Conservation (phyloP, 306 rosid genomes). For the Notholithocarpus densiflorus region DNA sequence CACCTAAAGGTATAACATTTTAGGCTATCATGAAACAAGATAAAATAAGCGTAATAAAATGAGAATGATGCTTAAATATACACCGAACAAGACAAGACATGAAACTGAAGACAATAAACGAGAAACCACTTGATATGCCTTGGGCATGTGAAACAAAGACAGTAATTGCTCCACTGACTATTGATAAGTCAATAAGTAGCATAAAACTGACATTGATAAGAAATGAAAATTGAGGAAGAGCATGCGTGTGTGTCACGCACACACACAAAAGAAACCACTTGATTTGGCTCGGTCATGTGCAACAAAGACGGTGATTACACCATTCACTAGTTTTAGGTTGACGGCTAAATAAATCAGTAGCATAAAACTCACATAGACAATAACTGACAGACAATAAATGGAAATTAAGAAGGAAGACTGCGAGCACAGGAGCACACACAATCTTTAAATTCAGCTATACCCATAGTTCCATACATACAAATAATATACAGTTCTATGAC, state of each 20-base stretch:
- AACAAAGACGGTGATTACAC: neutral
- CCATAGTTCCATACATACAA: neutral
- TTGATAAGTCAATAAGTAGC: neutral
- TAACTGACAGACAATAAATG: neutral
- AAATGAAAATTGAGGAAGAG: slow-evolving; percentile 3
- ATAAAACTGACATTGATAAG: neutral
- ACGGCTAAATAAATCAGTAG: neutral
- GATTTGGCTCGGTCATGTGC: neutral
- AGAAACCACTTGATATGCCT: neutral
- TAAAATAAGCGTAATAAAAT: neutral
- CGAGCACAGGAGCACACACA: neutral
- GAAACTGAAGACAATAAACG: neutral
- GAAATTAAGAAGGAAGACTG: slow-evolving; percentile 5
- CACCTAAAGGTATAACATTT: neutral
- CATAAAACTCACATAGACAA: neutral
- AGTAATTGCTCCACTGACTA: neutral
- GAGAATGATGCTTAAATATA: slow-evolving; percentile 3
- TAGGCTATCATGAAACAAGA: neutral
- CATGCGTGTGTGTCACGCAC: too few relatives aligned
- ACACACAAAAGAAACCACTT: neutral
- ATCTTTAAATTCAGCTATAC: neutral
- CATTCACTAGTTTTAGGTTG: neutral
- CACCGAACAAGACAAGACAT: neutral
- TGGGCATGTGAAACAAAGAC: neutral
- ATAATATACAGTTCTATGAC: neutral